A percentile compares a stretch with the other conserved stretches of the same genome.
Evolutionary conservation across 495 filamentous ascomycete species (phyloP).

Genomic region (Bathelium albidoporum): DNA sequence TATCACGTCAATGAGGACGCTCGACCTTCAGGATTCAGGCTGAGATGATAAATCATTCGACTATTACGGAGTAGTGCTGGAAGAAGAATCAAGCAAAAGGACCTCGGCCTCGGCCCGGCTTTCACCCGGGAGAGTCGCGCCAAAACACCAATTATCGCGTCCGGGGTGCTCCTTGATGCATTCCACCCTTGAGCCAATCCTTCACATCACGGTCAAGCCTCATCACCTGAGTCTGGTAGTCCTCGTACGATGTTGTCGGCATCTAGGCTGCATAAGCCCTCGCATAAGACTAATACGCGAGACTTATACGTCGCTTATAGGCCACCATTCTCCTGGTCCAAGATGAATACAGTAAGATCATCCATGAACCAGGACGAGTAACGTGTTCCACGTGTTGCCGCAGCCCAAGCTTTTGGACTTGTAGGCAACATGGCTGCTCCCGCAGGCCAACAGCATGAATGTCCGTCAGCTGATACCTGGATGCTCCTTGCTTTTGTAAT

Average conservation of each 20-base stretch:
- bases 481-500: neutral
- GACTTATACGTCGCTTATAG: neutral
- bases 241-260: neutral
- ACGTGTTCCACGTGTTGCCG: neutral
- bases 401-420: neutral
- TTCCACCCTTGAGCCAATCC: neutral
- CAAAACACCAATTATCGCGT: neutral
- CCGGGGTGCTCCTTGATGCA: neutral
- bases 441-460: neutral
- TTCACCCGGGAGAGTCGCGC: neutral
- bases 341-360: neutral
- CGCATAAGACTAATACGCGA: neutral
- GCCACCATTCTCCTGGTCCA: neutral
- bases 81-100: neutral
- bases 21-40: too few relatives aligned
- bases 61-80: neutral
- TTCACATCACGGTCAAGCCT: neutral
- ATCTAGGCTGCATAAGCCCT: neutral
- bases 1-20: too few relatives aligned
- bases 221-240: neutral
- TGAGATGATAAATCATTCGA: neutral
- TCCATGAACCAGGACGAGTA: neutral
- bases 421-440: neutral
- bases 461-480: neutral
- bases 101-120: neutral